phyloP scores from a whole-genome alignment of 2,329 filamentous ascomycete genomes.

The Penicillium sp. region DNA sequence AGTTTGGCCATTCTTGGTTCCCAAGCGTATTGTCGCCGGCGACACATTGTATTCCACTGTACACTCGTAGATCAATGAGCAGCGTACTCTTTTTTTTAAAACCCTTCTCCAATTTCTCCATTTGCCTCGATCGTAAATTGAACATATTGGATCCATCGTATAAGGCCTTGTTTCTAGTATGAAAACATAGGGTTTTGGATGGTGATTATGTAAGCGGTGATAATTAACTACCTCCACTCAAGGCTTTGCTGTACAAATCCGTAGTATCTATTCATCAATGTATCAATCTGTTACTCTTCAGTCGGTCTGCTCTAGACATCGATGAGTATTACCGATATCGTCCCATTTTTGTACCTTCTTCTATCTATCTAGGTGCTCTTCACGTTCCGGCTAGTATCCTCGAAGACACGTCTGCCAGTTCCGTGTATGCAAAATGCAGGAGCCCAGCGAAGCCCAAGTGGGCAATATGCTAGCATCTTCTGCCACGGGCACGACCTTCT shows the following conservation, averaged over 20 bases:
- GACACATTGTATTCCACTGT: slow-evolving; percentile 14
- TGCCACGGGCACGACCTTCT: slow-evolving; percentile 73
- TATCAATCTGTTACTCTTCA: background rate
- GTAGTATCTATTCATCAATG: background rate
- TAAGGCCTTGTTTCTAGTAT: background rate
- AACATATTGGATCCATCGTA: background rate
- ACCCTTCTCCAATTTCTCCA: background rate
- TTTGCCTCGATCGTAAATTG: background rate
- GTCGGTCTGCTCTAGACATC: background rate
- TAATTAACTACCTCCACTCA: background rate
- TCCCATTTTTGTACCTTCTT: background rate
- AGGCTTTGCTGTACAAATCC: background rate
- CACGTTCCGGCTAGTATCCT: background rate
- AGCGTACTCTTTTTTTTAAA: background rate
- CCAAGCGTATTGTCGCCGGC: slow-evolving; percentile 9
- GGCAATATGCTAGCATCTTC: slow-evolving; percentile 29
- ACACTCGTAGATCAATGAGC: slow-evolving; percentile 14
- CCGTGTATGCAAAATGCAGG: slow-evolving; percentile 16
- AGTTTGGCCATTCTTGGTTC: background rate
- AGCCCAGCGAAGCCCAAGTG: slow-evolving; percentile 15
- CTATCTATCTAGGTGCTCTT: background rate
- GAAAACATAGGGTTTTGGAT: background rate
- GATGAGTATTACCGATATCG: background rate
- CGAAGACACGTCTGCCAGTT: background rate
- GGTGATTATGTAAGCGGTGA: background rate